Evolutionary conservation across 1,139 yeast genomes (phyloP).

Genomic region (Geotrichum bryndzae): DNA sequence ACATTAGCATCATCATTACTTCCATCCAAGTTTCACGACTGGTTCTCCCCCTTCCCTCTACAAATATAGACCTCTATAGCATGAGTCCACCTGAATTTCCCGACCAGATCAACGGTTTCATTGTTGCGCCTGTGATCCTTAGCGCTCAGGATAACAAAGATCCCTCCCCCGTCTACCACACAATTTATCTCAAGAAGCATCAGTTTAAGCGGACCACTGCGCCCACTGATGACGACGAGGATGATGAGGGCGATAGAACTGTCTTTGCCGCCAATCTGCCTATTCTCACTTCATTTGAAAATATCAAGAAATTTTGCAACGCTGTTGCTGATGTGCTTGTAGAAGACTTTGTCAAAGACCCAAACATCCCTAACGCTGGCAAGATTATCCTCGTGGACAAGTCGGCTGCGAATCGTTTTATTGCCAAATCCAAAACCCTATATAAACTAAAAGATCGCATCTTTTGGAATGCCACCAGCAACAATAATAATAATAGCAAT

Average conservation of each 20-base stretch:
- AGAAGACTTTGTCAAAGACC: constrained; percentile 38
- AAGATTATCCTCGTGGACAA: constrained; percentile 72
- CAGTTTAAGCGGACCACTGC: constrained; percentile 18
- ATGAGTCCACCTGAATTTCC: constrained; percentile 14
- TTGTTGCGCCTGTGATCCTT: constrained; percentile 45
- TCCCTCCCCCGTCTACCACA: constrained; percentile 25
- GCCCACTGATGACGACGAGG: constrained; percentile 20
- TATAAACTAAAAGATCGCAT: constrained; percentile 12
- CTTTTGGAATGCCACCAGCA: not conserved
- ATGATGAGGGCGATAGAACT: constrained; percentile 45
- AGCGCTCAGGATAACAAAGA: constrained; percentile 28
- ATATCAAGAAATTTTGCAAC: constrained; percentile 54
- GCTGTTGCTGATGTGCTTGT: constrained; percentile 55
- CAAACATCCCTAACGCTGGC: constrained; percentile 42
- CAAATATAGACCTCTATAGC: not conserved
- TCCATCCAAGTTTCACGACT: not conserved
- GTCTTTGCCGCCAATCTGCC: constrained; percentile 79
- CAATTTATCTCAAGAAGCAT: constrained; percentile 30
- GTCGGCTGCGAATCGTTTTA: constrained; percentile 61
- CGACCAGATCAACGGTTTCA: constrained; percentile 48
- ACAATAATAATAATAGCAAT: not conserved
- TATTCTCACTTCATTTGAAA: constrained; percentile 47
- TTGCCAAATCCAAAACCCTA: constrained; percentile 45
- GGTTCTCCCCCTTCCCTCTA: not conserved
- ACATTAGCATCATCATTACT: not conserved